Percentiles rank a stretch among this genome's conserved stretches.
Conservation (phyloP, 2,329 filamentous ascomycete genomes). For the Cercospora citrullina region DNA sequence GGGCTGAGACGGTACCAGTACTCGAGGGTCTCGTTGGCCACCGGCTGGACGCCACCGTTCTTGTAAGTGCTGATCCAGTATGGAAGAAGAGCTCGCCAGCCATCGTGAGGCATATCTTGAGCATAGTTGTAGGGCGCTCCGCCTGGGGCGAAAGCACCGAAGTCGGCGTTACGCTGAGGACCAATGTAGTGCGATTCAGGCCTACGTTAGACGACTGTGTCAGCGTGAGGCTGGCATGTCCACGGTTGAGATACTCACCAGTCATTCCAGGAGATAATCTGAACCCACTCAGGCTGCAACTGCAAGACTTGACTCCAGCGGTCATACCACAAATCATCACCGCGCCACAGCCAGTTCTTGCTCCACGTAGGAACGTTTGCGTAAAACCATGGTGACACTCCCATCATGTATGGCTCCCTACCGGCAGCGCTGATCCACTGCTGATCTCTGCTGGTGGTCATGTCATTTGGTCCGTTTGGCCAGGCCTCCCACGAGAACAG, state of each 20-base stretch:
- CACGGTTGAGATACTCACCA: conserved; percentile 42
- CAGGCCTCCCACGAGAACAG: conserved; percentile 54
- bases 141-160: conserved; percentile 16
- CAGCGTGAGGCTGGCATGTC: not conserved
- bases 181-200: conserved; percentile 56
- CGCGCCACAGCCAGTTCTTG: conserved; percentile 65
- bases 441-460: conserved; percentile 47
- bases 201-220: not conserved
- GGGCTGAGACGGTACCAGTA: conserved; percentile 49
- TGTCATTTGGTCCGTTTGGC: conserved; percentile 53
- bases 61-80: conserved; percentile 56
- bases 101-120: conserved; percentile 52
- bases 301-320: conserved; percentile 58
- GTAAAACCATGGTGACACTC: conserved; percentile 54
- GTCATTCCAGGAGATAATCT: conserved; percentile 62
- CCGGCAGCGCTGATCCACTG: conserved; percentile 43
- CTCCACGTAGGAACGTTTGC: conserved; percentile 57
- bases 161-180: conserved; percentile 31
- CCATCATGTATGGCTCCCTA: conserved; percentile 53
- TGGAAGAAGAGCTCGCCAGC: conserved; percentile 52
- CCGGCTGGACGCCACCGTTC: conserved; percentile 39
- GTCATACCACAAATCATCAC: conserved; percentile 62
- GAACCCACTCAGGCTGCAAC: conserved; percentile 53
- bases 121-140: conserved; percentile 53
- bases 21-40: conserved; percentile 39